These are phyloP conservation scores for Hypoxylon lenormandii DNA, from an alignment of 495 filamentous ascomycete genomes.

Conservation along the genomic window DNA sequence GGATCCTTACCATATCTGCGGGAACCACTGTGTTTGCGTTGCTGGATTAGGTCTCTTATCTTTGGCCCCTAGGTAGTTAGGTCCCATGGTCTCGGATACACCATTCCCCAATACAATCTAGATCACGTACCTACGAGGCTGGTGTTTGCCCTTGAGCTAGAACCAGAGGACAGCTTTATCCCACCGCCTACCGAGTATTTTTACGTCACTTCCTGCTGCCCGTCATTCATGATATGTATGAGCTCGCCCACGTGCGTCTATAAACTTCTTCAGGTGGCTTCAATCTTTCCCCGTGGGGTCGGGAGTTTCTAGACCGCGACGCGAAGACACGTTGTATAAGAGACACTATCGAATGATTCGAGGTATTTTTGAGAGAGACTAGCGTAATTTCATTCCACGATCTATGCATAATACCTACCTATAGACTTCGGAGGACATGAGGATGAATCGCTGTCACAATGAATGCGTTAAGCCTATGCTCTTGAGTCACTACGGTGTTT, in stretches of 20 bases:
- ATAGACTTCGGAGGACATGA: neutral
- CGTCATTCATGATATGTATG: neutral
- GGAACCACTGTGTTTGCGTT: slow-evolving; percentile 26
- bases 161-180: slow-evolving; percentile 9
- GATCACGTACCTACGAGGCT: neutral
- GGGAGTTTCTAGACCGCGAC: neutral
- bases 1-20: slow-evolving; percentile 9
- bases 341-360: neutral
- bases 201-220: slow-evolving; percentile 12
- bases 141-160: slow-evolving; percentile 11
- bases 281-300: slow-evolving; percentile 38
- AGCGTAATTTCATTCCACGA: too few relatives aligned
- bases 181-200: neutral
- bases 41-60: slow-evolving; percentile 1
- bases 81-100: neutral
- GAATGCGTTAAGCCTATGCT: too few relatives aligned
- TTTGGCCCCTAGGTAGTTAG: neutral
- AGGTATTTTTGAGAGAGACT: neutral
- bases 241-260: slow-evolving; percentile 5
- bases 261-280: slow-evolving; percentile 1
- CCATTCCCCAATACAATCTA: neutral
- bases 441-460: neutral
- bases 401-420: neutral
- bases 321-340: neutral
- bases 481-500: too few relatives aligned